Conservation (phyloP, 768 basidiomycete genomes). For the Lactarius deliciosus region DNA sequence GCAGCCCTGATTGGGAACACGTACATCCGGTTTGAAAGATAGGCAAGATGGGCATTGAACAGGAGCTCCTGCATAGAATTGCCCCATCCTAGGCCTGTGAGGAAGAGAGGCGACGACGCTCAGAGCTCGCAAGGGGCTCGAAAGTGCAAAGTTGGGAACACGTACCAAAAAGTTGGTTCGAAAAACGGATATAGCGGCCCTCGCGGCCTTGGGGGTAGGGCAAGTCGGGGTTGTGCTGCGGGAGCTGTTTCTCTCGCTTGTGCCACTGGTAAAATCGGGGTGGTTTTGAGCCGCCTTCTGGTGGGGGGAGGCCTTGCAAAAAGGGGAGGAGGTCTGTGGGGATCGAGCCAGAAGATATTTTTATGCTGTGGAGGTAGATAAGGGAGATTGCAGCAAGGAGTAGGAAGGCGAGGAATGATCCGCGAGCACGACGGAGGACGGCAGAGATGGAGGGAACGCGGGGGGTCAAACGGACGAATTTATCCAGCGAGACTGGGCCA, state of each 20-base stretch:
- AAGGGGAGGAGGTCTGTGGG: background rate
- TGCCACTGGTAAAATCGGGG: constrained; percentile 22
- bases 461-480: background rate
- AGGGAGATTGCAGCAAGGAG: background rate
- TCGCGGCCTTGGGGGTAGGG: constrained; percentile 26
- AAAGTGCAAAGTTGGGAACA: background rate
- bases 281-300: constrained; percentile 8
- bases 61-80: constrained; percentile 61
- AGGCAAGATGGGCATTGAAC: constrained; percentile 50
- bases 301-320: background rate
- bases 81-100: constrained; percentile 60
- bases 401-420: background rate
- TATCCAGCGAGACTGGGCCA: background rate
- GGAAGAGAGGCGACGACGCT: background rate
- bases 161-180: constrained; percentile 24
- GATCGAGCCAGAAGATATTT: too few species aligned
- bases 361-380: background rate
- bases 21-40: constrained; percentile 48
- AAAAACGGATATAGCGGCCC: constrained; percentile 25
- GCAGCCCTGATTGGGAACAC: constrained; percentile 30
- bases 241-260: constrained; percentile 15
- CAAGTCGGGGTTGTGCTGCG: constrained; percentile 20
- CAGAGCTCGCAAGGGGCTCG: background rate
- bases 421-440: background rate
- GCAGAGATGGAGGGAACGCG: background rate